Conservation (phyloP, 768 basidiomycete species). For the Mycena capillaripes region DNA sequence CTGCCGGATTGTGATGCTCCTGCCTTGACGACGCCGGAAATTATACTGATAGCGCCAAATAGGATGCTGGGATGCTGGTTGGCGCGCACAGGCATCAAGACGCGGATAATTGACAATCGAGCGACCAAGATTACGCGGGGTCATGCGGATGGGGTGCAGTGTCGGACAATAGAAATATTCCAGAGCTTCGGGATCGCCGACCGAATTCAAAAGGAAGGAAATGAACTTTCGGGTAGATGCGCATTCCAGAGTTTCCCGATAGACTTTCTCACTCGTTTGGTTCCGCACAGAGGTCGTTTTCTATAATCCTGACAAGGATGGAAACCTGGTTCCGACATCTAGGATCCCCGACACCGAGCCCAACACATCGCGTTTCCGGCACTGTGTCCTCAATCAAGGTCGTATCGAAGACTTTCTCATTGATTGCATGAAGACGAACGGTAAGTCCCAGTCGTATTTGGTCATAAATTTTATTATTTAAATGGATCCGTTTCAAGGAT, state of each 20-base stretch:
- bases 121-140: constrained; percentile 50
- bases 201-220: constrained; percentile 27
- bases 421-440: constrained; percentile 51
- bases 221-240: constrained; percentile 26
- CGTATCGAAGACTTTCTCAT: constrained; percentile 58
- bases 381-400: constrained; percentile 57
- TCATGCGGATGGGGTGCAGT: constrained; percentile 70
- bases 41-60: neutral
- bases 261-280: neutral
- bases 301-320: constrained; percentile 32
- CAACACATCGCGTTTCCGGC: constrained; percentile 28
- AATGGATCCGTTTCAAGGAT: neutral
- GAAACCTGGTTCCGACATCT: constrained; percentile 25
- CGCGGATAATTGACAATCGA: constrained; percentile 63
- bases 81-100: constrained; percentile 56
- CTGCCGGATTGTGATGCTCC: constrained; percentile 31
- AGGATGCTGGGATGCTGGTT: constrained; percentile 47
- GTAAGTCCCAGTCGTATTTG: neutral
- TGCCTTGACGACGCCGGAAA: neutral
- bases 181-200: constrained; percentile 46
- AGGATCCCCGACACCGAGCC: constrained; percentile 37
- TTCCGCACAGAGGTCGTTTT: constrained; percentile 24
- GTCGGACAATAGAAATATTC: constrained; percentile 67
- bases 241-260: neutral
- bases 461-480: neutral